Evolutionary conservation across 768 basidiomycete genomes (phyloP), one percentile per base, ranked within the genome.

Genomic region (Collybiopsis luxurians): DNA sequence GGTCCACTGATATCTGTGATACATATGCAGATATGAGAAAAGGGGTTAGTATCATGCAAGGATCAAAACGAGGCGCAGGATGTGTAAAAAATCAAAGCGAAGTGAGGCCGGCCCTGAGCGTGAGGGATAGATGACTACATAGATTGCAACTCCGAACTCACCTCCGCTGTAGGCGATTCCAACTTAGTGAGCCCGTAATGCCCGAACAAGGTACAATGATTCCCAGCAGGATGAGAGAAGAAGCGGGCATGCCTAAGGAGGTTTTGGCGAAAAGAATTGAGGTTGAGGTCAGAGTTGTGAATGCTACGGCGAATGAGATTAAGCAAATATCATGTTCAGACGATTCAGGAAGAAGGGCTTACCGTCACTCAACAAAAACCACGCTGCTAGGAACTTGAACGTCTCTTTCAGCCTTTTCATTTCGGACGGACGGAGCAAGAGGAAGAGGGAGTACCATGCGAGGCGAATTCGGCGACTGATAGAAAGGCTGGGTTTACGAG

Each of bases 311-410:
- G 26, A 34, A 39, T 28, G 15, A 45, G 27, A 15, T 27, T 23
- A 31, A 28, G 10, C 24, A 4, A 53, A 6, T 34, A 2, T 9
- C 24, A 26, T 6, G 7, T 4, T n/a, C 1, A 21, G 10, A 26
- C 19, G 57, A 30, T 17, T 4, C 40, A 30, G 38, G 17, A 24
- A 1, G 27, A 36, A 36, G 24, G 28, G 70, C 81, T 43, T 52
- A 90, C 93, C 92, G 64, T 98, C 95, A 1, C 90, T 92, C 23
- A 98, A 82, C 12, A 98, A 79, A 68, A 97, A 95, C 95, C 95
- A 98, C 0, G 96, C 93, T 4, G 86, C 82, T 42, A 98, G 85
- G 64, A 92, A 98, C 61, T 81, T 81, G 76, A 95, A 98, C 1
- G 95, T 94, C 64, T 93, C 87, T 28, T 81, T 79, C 15, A 98